Percentiles rank a stretch among this genome's conserved stretches.
Conservation (phyloP, 768 basidiomycete species). For the Exsudoporus frostii region DNA sequence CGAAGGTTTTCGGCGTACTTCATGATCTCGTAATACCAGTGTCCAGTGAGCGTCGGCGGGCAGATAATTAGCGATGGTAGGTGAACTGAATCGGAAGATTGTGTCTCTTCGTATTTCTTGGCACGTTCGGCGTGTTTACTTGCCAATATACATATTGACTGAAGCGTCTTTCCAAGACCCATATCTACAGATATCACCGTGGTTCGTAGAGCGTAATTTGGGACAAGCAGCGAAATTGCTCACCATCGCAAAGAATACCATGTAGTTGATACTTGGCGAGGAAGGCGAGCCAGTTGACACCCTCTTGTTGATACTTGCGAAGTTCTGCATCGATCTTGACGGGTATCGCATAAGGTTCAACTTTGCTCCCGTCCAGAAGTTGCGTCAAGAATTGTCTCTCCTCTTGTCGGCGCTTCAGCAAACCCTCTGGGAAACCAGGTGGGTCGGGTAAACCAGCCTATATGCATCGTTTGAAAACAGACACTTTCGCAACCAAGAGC, state of each 20-base stretch:
- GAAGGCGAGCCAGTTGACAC: slow-evolving; percentile 98
- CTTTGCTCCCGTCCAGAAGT: slow-evolving; percentile 91
- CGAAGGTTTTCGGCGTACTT: slow-evolving; percentile 86
- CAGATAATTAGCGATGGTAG: slow-evolving; percentile 94
- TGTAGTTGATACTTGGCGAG: slow-evolving; percentile 96
- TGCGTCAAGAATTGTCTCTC: slow-evolving; percentile 93
- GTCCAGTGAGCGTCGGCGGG: slow-evolving; percentile 95
- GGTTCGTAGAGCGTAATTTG: neutral
- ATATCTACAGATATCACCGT: slow-evolving; percentile 60
- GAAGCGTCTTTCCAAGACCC: slow-evolving; percentile 97
- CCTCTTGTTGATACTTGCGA: slow-evolving; percentile 97
- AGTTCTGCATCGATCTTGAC: slow-evolving; percentile 89
- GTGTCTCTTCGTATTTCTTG: slow-evolving; percentile 59
- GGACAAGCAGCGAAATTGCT: slow-evolving; percentile 17
- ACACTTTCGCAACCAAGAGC: neutral
- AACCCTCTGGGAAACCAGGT: slow-evolving; percentile 82
- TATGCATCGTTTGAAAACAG: neutral
- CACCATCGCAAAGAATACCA: slow-evolving; percentile 96
- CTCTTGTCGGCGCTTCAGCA: slow-evolving; percentile 78
- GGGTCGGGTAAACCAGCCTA: slow-evolving; percentile 98
- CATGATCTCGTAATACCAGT: slow-evolving; percentile 97
- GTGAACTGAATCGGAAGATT: slow-evolving; percentile 74
- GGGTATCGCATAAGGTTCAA: slow-evolving; percentile 85
- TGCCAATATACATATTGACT: slow-evolving; percentile 95
- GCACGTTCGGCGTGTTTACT: slow-evolving; percentile 90